Conservation (phyloP, 2,329 filamentous ascomycete species). For the Fusarium tupiense region DNA sequence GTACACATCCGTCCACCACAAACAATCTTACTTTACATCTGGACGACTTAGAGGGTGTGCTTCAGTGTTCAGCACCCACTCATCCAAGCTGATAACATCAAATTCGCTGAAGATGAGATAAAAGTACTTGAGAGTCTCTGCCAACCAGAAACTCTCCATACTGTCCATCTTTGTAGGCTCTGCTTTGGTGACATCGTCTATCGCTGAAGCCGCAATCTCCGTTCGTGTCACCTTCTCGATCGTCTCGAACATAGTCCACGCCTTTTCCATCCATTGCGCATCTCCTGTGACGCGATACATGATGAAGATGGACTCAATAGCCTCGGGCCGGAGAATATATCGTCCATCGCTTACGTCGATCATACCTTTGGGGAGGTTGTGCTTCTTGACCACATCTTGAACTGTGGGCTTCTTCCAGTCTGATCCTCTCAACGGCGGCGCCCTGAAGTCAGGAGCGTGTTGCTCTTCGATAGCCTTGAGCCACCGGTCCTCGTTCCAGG, state of each 20-base stretch:
- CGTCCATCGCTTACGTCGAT: slow-evolving; percentile 62
- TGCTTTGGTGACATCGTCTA: slow-evolving; percentile 66
- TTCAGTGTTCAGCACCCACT: slow-evolving; percentile 70
- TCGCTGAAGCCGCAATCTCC: slow-evolving; percentile 69
- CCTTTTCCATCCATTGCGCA: slow-evolving; percentile 70
- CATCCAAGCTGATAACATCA: slow-evolving; percentile 66
- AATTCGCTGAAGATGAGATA: slow-evolving; percentile 71
- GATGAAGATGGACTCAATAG: slow-evolving; percentile 83
- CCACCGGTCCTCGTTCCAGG: slow-evolving; percentile 48
- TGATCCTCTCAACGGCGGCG: slow-evolving; percentile 31
- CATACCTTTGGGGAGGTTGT: slow-evolving; percentile 63
- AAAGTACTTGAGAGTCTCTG: slow-evolving; percentile 75
- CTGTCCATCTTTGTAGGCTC: slow-evolving; percentile 59
- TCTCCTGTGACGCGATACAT: slow-evolving; percentile 80
- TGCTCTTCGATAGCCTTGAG: slow-evolving; percentile 39
- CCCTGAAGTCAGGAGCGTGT: slow-evolving; percentile 38
- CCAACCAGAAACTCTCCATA: slow-evolving; percentile 82
- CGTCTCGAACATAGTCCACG: slow-evolving; percentile 78
- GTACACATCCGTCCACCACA: neutral
- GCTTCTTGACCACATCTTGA: slow-evolving; percentile 37
- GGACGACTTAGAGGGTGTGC: slow-evolving; percentile 58
- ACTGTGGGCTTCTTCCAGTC: slow-evolving; percentile 41
- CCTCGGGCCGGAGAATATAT: slow-evolving; percentile 78
- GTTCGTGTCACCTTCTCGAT: slow-evolving; percentile 70
- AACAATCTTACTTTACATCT: slow-evolving; percentile 26